phyloP scores from a whole-genome alignment of 2,329 filamentous ascomycete genomes.

The Epichloe baconii region DNA sequence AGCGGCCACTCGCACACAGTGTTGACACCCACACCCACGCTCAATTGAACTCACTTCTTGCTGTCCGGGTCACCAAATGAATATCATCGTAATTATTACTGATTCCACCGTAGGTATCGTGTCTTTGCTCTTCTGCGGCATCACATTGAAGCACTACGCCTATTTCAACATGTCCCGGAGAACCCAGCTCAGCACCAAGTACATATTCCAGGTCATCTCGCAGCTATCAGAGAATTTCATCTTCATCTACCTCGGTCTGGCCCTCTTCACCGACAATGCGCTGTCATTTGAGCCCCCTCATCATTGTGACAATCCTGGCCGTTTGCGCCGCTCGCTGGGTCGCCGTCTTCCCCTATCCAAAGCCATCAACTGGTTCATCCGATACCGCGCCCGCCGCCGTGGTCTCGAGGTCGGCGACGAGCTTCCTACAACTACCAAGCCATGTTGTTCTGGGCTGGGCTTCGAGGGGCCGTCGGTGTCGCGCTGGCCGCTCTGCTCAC shows the following conservation, averaged over 20 bases:
- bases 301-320: slow-evolving; percentile 80
- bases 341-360: slow-evolving; percentile 88
- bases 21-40: not conserved
- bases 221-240: slow-evolving; percentile 98
- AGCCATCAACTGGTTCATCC: slow-evolving; percentile 84
- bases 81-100: not conserved
- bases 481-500: slow-evolving; percentile 80
- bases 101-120: slow-evolving; percentile 60
- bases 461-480: slow-evolving; percentile 90
- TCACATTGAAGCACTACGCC: slow-evolving; percentile 95
- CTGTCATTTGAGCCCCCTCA: slow-evolving; percentile 90
- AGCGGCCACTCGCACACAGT: not conserved
- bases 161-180: slow-evolving; percentile 99
- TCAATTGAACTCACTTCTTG: not conserved
- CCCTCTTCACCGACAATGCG: slow-evolving; percentile 81
- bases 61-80: too few species aligned
- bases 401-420: slow-evolving; percentile 70
- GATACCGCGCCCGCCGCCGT: slow-evolving; percentile 66
- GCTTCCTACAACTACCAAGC: slow-evolving; percentile 85
- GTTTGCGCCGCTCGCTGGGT: slow-evolving; percentile 89
- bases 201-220: slow-evolving; percentile 86
- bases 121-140: slow-evolving; percentile 91
- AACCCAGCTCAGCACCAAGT: slow-evolving; percentile 95
- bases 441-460: slow-evolving; percentile 99
- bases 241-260: slow-evolving; percentile 94